phyloP scores from a whole-genome alignment of 768 basidiomycete genomes.

The Amanita fuliginea region DNA sequence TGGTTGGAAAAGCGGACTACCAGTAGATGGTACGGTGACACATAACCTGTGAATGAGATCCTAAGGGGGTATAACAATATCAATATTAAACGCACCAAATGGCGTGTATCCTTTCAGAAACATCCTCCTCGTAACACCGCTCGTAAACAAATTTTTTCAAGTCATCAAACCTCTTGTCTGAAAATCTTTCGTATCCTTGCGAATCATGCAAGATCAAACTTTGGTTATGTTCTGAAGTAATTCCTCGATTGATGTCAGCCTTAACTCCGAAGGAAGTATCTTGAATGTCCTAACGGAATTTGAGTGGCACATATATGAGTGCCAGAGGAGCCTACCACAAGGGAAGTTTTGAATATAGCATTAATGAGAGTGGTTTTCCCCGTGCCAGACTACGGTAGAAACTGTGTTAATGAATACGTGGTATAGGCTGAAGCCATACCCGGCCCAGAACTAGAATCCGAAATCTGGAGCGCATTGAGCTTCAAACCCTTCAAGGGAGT shows the following conservation, averaged over 20 bases:
- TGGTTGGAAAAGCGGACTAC: not conserved
- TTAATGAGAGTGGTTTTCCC: no score
- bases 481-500: no score
- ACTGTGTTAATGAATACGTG: no score
- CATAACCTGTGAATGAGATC: not conserved
- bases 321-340: no score
- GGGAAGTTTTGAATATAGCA: no score
- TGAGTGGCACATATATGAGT: no score
- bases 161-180: conserved; percentile 6
- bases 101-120: not conserved
- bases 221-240: conserved; percentile 13
- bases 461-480: no score
- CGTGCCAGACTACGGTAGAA: no score
- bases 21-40: not conserved
- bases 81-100: not conserved
- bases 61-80: not conserved
- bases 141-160: conserved; percentile 6
- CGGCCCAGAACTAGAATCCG: no score
- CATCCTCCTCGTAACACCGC: not conserved
- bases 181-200: conserved; percentile 17
- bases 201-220: conserved; percentile 21
- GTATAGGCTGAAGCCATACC: no score
- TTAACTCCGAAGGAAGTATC: no score
- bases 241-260: conserved; percentile 12
- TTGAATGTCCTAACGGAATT: no score